Conservation (phyloP, 495 filamentous ascomycete species). For the Xylaria intraflava region DNA sequence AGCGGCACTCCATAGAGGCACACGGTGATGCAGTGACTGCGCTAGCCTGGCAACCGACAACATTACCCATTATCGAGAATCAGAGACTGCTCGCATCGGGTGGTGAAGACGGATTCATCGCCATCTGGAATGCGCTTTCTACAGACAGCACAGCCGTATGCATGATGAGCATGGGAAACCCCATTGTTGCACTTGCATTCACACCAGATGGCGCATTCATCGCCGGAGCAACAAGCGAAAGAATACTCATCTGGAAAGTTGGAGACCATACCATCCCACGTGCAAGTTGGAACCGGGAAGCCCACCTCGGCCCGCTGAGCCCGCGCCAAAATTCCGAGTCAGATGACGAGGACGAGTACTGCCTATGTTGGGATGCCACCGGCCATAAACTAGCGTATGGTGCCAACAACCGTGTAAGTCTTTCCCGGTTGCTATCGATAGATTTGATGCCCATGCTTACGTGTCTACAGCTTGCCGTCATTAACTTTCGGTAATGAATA, state of each 20-base stretch:
- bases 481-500: conserved; percentile 36
- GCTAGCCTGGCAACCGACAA: conserved; percentile 46
- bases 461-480: conserved; percentile 37
- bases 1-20: conserved; percentile 40
- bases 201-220: conserved; percentile 67
- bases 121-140: conserved; percentile 61
- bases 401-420: conserved; percentile 58
- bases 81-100: conserved; percentile 47
- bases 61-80: conserved; percentile 26
- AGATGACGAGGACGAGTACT: conserved; percentile 47
- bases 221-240: conserved; percentile 59
- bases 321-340: conserved; percentile 38
- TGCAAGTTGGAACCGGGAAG: conserved; percentile 52
- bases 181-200: conserved; percentile 58
- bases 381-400: conserved; percentile 70
- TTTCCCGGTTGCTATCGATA: neutral
- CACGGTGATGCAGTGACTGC: conserved; percentile 44
- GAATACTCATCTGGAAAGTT: conserved; percentile 65
- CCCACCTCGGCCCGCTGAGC: conserved; percentile 45
- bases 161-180: conserved; percentile 51
- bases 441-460: conserved; percentile 12
- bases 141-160: conserved; percentile 48
- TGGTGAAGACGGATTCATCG: conserved; percentile 58
- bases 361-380: conserved; percentile 69
- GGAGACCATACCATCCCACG: conserved; percentile 58